Conservation (phyloP, 2,329 filamentous ascomycete genomes). For the Pseudogymnoascus sp. region DNA sequence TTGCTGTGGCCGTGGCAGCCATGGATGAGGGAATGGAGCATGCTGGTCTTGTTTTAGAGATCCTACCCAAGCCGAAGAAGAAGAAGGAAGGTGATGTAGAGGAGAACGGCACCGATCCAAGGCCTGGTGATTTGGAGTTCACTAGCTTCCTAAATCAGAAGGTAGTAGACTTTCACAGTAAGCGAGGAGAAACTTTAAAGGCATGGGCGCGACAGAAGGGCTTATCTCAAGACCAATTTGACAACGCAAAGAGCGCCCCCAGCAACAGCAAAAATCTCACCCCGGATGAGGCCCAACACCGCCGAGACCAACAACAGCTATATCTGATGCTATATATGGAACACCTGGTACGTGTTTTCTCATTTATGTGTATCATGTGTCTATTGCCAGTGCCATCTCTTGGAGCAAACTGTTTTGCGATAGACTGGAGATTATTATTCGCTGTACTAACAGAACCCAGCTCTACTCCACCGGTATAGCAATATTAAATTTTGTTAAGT, state of each 20-base stretch:
- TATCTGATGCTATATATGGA: slow-evolving; percentile 67
- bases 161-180: slow-evolving; percentile 48
- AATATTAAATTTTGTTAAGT: slow-evolving; percentile 58
- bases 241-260: slow-evolving; percentile 41
- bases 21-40: slow-evolving; percentile 66
- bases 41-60: slow-evolving; percentile 44
- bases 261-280: slow-evolving; percentile 29
- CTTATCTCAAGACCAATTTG: slow-evolving; percentile 42
- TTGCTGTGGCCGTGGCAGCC: slow-evolving; percentile 53
- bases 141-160: slow-evolving; percentile 46
- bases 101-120: slow-evolving; percentile 43
- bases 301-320: slow-evolving; percentile 57
- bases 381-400: not conserved
- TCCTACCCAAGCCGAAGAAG: slow-evolving; percentile 47
- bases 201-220: slow-evolving; percentile 44
- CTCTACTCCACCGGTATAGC: slow-evolving; percentile 52
- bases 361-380: not conserved
- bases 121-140: slow-evolving; percentile 56
- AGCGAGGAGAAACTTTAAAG: slow-evolving; percentile 43
- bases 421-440: not conserved
- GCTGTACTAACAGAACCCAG: not conserved
- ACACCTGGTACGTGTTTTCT: slow-evolving; percentile 41
- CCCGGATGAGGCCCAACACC: slow-evolving; percentile 35
- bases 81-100: slow-evolving; percentile 39
- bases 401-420: not conserved